Evolutionary conservation across 2,329 filamentous ascomycete genomes (phyloP).

Genomic region (Stemphylium vesicarium): DNA sequence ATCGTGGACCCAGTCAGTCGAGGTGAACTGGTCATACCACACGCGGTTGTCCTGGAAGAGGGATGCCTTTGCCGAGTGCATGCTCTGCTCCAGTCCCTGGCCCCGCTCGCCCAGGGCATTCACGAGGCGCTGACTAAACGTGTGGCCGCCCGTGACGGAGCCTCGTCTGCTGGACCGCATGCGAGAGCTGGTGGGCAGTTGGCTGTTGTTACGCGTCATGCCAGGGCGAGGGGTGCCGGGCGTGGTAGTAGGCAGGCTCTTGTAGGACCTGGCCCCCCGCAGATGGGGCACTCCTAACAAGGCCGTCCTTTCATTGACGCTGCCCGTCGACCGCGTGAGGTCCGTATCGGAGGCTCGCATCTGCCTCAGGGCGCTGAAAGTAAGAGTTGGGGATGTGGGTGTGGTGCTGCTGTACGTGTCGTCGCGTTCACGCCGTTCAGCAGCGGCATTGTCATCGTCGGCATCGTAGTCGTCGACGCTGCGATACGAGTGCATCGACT

Average conservation of each 20-base stretch:
- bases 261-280: constrained; percentile 48
- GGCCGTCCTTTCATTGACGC: constrained; percentile 56
- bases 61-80: constrained; percentile 69
- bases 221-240: constrained; percentile 52
- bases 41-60: constrained; percentile 82
- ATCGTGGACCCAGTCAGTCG: constrained; percentile 97
- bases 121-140: constrained; percentile 59
- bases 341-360: constrained; percentile 46
- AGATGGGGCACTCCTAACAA: constrained; percentile 51
- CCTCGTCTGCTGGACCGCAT: constrained; percentile 42
- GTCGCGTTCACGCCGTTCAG: constrained; percentile 36
- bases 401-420: constrained; percentile 45
- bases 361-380: constrained; percentile 36
- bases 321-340: constrained; percentile 36
- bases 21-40: constrained; percentile 99
- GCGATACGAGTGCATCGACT: constrained; percentile 44
- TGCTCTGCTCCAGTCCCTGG: constrained; percentile 58
- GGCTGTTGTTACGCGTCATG: constrained; percentile 47
- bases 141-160: constrained; percentile 38
- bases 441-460: constrained; percentile 42
- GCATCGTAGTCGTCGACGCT: constrained; percentile 45
- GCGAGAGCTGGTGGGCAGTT: constrained; percentile 38
- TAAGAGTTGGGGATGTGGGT: constrained; percentile 42
- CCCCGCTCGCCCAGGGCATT: constrained; percentile 62
- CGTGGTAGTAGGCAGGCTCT: constrained; percentile 48